Evolutionary conservation across 2,329 filamentous ascomycete genomes (phyloP).

Genomic region (Epichloe typhina): DNA sequence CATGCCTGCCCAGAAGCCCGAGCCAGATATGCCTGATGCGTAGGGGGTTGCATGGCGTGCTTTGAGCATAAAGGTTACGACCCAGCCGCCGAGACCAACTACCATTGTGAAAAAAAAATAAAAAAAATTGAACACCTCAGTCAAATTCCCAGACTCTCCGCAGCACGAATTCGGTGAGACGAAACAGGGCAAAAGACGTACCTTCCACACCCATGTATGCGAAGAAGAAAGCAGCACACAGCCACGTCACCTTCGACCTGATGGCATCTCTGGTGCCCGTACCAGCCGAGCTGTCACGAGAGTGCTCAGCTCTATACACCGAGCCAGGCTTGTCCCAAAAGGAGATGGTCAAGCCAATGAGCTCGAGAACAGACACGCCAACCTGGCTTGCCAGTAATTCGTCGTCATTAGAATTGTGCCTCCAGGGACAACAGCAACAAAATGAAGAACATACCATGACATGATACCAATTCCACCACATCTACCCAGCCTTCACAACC

Average conservation of each 20-base stretch:
- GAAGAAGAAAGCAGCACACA: slow-evolving; percentile 55
- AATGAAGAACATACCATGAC: slow-evolving; percentile 43
- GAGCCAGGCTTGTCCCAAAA: slow-evolving; percentile 49
- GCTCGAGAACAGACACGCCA: slow-evolving; percentile 40
- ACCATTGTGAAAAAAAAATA: too few relatives aligned
- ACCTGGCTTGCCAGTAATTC: slow-evolving; percentile 12
- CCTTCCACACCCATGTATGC: slow-evolving; percentile 61
- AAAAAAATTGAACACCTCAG: too few relatives aligned
- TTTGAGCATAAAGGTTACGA: slow-evolving; percentile 66
- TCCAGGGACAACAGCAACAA: too few relatives aligned
- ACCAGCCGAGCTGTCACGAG: slow-evolving; percentile 13
- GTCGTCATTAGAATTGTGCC: not conserved
- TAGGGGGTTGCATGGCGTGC: slow-evolving; percentile 54
- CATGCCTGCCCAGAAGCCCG: slow-evolving; percentile 70
- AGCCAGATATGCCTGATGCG: slow-evolving; percentile 56
- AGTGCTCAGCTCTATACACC: slow-evolving; percentile 33
- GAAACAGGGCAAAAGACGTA: slow-evolving; percentile 7
- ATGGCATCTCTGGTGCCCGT: slow-evolving; percentile 26
- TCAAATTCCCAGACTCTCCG: too few relatives aligned
- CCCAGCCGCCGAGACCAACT: slow-evolving; percentile 63
- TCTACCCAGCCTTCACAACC: slow-evolving; percentile 43
- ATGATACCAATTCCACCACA: slow-evolving; percentile 61
- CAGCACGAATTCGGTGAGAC: too few relatives aligned
- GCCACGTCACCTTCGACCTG: slow-evolving; percentile 45
- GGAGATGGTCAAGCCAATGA: slow-evolving; percentile 32